Conservation (phyloP, 805 yeast species). For the Candida andamanensis region DNA sequence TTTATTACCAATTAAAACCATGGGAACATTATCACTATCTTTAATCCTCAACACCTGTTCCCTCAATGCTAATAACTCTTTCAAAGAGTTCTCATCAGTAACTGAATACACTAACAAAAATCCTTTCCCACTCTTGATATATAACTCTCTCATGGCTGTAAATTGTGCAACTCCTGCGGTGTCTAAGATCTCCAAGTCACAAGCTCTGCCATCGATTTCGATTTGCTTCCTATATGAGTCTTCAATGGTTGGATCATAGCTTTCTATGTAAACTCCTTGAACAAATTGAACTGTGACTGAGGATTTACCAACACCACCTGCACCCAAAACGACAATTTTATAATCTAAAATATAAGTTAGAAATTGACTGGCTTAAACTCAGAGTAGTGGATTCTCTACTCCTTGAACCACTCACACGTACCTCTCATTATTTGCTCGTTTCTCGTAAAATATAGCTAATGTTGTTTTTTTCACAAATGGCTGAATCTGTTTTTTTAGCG, state of each 20-base stretch:
- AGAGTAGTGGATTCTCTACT: too few relatives aligned
- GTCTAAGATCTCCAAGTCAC: slow-evolving; percentile 68
- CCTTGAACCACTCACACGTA: too few relatives aligned
- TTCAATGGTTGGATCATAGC: slow-evolving; percentile 96
- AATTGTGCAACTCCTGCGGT: slow-evolving; percentile 78
- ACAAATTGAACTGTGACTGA: slow-evolving; percentile 90
- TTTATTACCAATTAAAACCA: slow-evolving; percentile 88
- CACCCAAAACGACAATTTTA: slow-evolving; percentile 87
- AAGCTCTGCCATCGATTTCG: slow-evolving; percentile 81
- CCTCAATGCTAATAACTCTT: slow-evolving; percentile 71
- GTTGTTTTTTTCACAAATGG: too few relatives aligned
- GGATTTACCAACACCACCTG: slow-evolving; percentile 97
- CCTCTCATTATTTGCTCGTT: too few relatives aligned
- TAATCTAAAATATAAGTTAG: slow-evolving; percentile 60
- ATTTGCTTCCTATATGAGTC: slow-evolving; percentile 89
- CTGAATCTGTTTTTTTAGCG: too few relatives aligned
- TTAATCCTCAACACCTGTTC: slow-evolving; percentile 84
- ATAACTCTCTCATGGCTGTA: slow-evolving; percentile 90
- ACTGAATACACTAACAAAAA: slow-evolving; percentile 55
- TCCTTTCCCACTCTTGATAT: slow-evolving; percentile 83
- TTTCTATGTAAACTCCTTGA: slow-evolving; percentile 82
- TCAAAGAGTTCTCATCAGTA: slow-evolving; percentile 59
- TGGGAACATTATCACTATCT: slow-evolving; percentile 71
- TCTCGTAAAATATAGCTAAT: too few relatives aligned
- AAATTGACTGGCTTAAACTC: too few relatives aligned